Percentiles rank a stretch among this genome's conserved stretches.
phyloP scores from a whole-genome alignment of 768 basidiomycete genomes.

The Paxillus ammoniavirescens region DNA sequence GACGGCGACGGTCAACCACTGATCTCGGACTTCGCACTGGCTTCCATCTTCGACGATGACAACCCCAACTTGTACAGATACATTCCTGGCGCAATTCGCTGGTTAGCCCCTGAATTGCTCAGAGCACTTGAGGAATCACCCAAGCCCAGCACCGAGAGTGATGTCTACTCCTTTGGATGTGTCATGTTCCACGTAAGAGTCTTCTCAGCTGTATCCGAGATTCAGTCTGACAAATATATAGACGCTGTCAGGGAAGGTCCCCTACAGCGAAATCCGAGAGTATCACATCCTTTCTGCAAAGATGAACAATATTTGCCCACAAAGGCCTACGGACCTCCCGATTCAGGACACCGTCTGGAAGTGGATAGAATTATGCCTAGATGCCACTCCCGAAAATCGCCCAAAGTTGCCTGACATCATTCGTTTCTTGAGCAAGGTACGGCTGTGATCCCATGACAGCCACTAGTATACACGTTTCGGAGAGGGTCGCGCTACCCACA shows the following conservation, averaged over 20 bases:
- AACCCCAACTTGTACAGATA: no score
- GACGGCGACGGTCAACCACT: neutral
- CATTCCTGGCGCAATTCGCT: no score
- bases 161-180: conserved; percentile 10
- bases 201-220: no score
- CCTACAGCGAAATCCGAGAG: conserved; percentile 1
- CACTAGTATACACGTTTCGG: no score
- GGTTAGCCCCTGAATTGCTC: no score
- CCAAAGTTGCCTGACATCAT: neutral
- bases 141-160: neutral
- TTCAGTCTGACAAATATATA: no score
- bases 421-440: no score
- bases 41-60: no score
- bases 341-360: conserved; percentile 2
- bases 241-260: conserved; percentile 6
- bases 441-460: no score
- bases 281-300: neutral
- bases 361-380: conserved; percentile 9
- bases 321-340: neutral
- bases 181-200: conserved; percentile 8
- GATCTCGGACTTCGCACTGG: no score
- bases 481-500: no score
- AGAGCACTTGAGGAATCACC: no score
- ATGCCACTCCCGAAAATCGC: neutral
- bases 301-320: neutral